These are phyloP conservation scores for Aurifilum marmelostoma DNA, from an alignment of 2,329 filamentous ascomycete species.

Conservation along the genomic window DNA sequence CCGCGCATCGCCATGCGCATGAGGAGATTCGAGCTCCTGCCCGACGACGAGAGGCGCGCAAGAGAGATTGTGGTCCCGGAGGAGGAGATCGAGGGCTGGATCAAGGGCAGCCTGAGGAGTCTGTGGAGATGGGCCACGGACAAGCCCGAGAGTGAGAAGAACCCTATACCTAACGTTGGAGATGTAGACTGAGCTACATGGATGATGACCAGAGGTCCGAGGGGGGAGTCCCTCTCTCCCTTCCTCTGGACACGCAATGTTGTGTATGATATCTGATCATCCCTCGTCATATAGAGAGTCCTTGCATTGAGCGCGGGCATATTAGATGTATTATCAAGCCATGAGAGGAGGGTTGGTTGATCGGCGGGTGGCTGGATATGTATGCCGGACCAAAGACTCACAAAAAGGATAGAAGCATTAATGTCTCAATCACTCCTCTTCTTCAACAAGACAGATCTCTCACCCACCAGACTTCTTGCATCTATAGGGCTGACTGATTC, in stretches of 20 bases:
- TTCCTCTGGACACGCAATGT: no score
- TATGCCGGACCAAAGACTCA: not conserved
- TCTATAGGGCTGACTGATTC: no score
- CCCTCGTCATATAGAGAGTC: not conserved
- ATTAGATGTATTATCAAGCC: not conserved
- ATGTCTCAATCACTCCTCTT: conserved; percentile 20
- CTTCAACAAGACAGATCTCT: not conserved
- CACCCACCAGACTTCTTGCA: no score
- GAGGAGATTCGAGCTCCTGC: conserved; percentile 72
- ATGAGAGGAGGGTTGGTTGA: not conserved
- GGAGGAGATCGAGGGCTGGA: conserved; percentile 71
- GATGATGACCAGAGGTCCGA: not conserved
- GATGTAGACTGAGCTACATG: conserved; percentile 30
- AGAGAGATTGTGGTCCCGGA: conserved; percentile 64
- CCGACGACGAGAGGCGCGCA: conserved; percentile 71
- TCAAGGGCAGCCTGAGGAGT: conserved; percentile 61
- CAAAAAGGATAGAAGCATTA: conserved; percentile 21
- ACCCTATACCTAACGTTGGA: conserved; percentile 35
- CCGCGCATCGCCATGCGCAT: conserved; percentile 76
- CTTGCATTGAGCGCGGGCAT: conserved; percentile 9
- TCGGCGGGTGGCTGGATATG: not conserved
- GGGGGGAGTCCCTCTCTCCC: no score
- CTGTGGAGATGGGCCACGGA: conserved; percentile 55
- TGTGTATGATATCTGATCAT: conserved; percentile 6
- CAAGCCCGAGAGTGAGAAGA: conserved; percentile 46